A percentile compares a stretch with the other conserved stretches of the same genome.
phyloP scores from a whole-genome alignment of 2,329 filamentous ascomycete genomes.

The Penicillium sp. region DNA sequence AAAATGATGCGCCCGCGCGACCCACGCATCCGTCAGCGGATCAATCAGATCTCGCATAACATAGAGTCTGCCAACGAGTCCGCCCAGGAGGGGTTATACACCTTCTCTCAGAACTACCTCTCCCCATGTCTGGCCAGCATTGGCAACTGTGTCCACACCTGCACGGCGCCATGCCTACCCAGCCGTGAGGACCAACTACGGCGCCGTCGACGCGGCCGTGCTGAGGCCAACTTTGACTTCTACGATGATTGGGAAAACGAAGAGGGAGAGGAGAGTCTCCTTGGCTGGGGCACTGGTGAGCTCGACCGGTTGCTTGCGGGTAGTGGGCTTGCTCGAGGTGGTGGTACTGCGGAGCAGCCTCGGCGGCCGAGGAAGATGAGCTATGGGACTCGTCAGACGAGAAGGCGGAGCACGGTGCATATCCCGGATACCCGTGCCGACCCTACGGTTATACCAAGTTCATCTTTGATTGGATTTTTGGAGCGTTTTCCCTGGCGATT shows the following conservation, averaged over 20 bases:
- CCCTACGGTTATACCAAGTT: slow-evolving; percentile 87
- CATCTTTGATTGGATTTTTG: slow-evolving; percentile 83
- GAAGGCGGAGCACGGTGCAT: slow-evolving; percentile 62
- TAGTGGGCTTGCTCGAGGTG: slow-evolving; percentile 55
- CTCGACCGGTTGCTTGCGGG: slow-evolving; percentile 82
- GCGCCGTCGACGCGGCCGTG: slow-evolving; percentile 68
- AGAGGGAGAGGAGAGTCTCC: slow-evolving; percentile 63
- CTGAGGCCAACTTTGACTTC: slow-evolving; percentile 92
- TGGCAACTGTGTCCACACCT: slow-evolving; percentile 67
- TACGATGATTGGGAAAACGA: slow-evolving; percentile 94
- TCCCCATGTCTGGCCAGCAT: slow-evolving; percentile 77
- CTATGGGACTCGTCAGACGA: slow-evolving; percentile 74
- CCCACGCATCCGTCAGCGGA: slow-evolving; percentile 87
- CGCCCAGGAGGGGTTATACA: slow-evolving; percentile 89
- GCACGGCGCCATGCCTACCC: slow-evolving; percentile 72
- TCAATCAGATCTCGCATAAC: slow-evolving; percentile 91
- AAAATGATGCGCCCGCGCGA: slow-evolving; percentile 70
- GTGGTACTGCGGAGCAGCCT: slow-evolving; percentile 65
- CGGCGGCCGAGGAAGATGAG: slow-evolving; percentile 82
- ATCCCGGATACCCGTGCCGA: slow-evolving; percentile 64
- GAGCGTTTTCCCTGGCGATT: slow-evolving; percentile 83
- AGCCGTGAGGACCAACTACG: slow-evolving; percentile 76
- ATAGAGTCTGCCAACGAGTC: slow-evolving; percentile 89
- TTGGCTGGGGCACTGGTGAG: slow-evolving; percentile 83
- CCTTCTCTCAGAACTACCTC: slow-evolving; percentile 84